Evolutionary conservation across 305 asterid genomes (phyloP).

Genomic region (Ruellia speciosa): DNA sequence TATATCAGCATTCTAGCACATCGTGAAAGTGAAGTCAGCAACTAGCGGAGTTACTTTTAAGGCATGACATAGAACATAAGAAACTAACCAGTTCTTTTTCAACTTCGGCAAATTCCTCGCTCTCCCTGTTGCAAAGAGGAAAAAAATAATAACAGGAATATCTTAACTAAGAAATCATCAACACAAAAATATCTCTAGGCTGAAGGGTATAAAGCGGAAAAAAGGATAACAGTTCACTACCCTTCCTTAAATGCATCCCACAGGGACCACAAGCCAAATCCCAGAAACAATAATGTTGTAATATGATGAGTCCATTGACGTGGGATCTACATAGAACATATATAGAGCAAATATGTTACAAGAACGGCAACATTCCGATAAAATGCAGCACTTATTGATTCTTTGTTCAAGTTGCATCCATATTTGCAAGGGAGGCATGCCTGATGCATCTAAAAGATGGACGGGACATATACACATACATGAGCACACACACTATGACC

Average conservation of each 20-base stretch:
- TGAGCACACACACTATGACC: background rate
- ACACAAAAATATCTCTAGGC: constrained; percentile 9
- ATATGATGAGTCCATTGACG: constrained; percentile 91
- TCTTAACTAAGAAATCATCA: constrained; percentile 1
- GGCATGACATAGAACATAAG: constrained; percentile 13
- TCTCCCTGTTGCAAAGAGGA: constrained; percentile 43
- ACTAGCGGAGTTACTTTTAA: constrained; percentile 19
- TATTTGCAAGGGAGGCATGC: background rate
- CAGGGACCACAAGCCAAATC: constrained; percentile 92
- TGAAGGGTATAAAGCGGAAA: constrained; percentile 13
- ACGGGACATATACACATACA: background rate
- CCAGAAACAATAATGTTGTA: constrained; percentile 74
- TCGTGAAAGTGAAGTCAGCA: constrained; percentile 21
- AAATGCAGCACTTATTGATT: background rate
- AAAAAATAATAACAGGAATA: background rate
- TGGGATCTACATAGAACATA: constrained; percentile 32
- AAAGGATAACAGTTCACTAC: constrained; percentile 32
- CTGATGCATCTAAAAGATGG: background rate
- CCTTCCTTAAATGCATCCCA: constrained; percentile 90
- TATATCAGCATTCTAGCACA: constrained; percentile 59
- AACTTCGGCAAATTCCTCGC: constrained; percentile 84
- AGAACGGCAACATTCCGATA: background rate
- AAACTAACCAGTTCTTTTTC: constrained; percentile 80
- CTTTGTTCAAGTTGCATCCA: constrained; percentile 2
- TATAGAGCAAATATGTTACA: constrained; percentile 1